Percentiles rank a stretch among this genome's conserved stretches.
Evolutionary conservation across 495 filamentous ascomycete genomes (phyloP).

Genomic region (Neurospora sp.): DNA sequence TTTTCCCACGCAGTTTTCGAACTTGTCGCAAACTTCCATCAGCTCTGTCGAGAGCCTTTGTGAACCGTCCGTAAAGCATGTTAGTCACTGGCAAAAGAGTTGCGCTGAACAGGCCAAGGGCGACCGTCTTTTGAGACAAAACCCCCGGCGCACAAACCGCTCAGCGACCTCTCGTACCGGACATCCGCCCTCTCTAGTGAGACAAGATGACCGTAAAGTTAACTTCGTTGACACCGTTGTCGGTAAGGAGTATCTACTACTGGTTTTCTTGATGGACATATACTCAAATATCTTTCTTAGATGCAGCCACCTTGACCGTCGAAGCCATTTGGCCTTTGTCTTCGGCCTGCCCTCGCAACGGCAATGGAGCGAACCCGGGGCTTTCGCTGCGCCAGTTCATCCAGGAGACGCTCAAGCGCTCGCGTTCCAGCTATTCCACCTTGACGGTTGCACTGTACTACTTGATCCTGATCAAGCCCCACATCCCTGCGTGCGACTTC

Average conservation of each 20-base stretch:
- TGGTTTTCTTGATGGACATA: constrained; percentile 7
- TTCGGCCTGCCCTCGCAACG: constrained; percentile 46
- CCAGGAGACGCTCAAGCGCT: constrained; percentile 90
- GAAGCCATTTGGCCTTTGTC: constrained; percentile 94
- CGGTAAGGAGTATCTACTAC: constrained; percentile 57
- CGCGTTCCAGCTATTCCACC: constrained; percentile 93
- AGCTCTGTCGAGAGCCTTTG: constrained; percentile 19
- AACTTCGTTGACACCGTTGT: constrained; percentile 97
- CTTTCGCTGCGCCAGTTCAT: constrained; percentile 91
- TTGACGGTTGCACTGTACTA: constrained; percentile 96
- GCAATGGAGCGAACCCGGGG: constrained; percentile 55
- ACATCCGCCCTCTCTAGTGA: constrained; percentile 70
- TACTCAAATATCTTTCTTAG: constrained; percentile 43
- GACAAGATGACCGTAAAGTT: constrained; percentile 87
- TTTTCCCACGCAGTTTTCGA: constrained; percentile 16
- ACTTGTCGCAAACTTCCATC: constrained; percentile 21
- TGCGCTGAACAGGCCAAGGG: constrained; percentile 18
- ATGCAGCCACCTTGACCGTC: constrained; percentile 94
- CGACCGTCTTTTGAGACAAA: constrained; percentile 58
- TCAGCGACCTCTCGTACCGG: constrained; percentile 45
- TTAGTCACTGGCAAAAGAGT: constrained; percentile 21
- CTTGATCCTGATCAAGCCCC: constrained; percentile 83
- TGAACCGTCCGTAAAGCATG: constrained; percentile 16
- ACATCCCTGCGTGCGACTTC: constrained; percentile 72
- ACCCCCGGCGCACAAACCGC: constrained; percentile 66